Evolutionary conservation across 1,284 basidiomycete genomes (phyloP).

Genomic region (Ganoderma meredithae): DNA sequence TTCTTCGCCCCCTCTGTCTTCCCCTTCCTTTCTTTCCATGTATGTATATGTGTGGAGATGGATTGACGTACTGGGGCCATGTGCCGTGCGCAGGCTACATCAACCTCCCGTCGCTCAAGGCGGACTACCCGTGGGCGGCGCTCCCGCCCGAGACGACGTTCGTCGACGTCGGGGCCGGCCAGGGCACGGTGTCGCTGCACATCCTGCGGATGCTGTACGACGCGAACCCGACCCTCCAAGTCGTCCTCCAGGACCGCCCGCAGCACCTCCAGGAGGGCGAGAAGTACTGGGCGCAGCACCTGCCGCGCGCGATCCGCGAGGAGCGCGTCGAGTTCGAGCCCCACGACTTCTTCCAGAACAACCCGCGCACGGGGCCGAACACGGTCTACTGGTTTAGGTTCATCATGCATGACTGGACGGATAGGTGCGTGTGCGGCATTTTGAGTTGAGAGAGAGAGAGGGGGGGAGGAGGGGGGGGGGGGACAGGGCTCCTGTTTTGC

Average conservation of each 20-base stretch:
- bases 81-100: neutral
- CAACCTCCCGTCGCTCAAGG: constrained; percentile 11
- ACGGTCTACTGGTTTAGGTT: constrained; percentile 11
- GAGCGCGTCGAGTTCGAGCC: constrained; percentile 9
- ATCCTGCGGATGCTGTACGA: constrained; percentile 13
- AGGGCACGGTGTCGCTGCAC: constrained; percentile 16
- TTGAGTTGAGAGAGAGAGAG: too few relatives aligned
- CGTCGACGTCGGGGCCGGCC: constrained; percentile 15
- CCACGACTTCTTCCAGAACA: constrained; percentile 12
- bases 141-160: constrained; percentile 14
- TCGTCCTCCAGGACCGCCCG: constrained; percentile 12
- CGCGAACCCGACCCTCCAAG: constrained; percentile 11
- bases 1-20: too few relatives aligned
- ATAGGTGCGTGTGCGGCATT: neutral
- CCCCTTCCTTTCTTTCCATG: neutral
- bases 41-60: too few relatives aligned
- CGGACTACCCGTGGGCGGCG: constrained; percentile 14
- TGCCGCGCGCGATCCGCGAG: constrained; percentile 3
- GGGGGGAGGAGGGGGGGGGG: too few relatives aligned
- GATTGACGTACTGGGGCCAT: too few relatives aligned
- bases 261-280: constrained; percentile 8
- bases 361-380: constrained; percentile 8
- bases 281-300: constrained; percentile 14
- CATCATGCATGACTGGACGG: constrained; percentile 16
- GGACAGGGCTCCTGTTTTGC: too few relatives aligned